Evolutionary conservation across 768 basidiomycete genomes (phyloP).

Genomic region (Kwoniella bestiolae): DNA sequence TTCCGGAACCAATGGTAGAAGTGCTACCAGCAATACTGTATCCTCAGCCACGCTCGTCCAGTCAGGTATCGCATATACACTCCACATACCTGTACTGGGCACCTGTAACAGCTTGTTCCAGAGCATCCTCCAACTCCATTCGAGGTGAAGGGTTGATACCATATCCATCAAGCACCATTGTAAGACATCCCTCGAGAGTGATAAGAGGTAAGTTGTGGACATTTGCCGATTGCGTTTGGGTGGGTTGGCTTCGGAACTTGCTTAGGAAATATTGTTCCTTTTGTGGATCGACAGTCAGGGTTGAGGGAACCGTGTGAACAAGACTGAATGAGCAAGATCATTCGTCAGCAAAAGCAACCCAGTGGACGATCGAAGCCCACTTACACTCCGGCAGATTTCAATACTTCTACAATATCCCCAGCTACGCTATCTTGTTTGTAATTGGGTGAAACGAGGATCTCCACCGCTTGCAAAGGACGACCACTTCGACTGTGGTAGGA

Average conservation of each 20-base stretch:
- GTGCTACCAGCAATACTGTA: too few relatives aligned
- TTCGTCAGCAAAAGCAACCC: not conserved
- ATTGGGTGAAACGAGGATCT: not conserved
- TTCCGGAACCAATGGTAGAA: not conserved
- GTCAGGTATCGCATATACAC: too few relatives aligned
- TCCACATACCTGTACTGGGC: not conserved
- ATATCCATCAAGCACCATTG: not conserved
- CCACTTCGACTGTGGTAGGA: not conserved
- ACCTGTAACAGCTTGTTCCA: not conserved
- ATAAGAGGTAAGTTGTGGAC: not conserved
- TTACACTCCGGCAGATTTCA: not conserved
- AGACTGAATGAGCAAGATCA: not conserved
- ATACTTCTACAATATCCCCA: not conserved
- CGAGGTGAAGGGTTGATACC: not conserved
- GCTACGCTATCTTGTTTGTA: not conserved
- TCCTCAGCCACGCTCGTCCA: too few relatives aligned
- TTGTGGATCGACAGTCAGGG: not conserved
- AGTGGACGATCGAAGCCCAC: too few relatives aligned
- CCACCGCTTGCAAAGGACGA: not conserved
- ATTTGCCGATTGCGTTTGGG: not conserved
- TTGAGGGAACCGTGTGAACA: not conserved
- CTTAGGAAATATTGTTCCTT: not conserved
- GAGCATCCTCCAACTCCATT: not conserved
- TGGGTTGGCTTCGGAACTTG: not conserved
- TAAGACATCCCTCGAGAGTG: not conserved